phyloP scores from a whole-genome alignment of 257 asterid genomes.

The Jaltomata sinuosa region DNA sequence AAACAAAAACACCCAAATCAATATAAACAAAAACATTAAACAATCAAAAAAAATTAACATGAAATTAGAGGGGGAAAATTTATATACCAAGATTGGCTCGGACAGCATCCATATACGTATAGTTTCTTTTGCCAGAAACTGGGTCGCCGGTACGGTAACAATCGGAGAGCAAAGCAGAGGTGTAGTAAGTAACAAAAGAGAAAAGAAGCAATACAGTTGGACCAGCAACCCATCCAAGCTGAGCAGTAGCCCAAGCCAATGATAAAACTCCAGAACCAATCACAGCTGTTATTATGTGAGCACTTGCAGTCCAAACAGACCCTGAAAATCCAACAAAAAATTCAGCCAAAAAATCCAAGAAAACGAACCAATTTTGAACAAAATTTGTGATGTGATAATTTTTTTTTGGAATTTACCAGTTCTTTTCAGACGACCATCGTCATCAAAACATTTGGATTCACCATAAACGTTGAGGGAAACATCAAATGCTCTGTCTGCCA shows the following conservation, averaged over 20 bases:
- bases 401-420: background rate
- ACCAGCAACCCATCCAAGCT: slow-evolving; percentile 70
- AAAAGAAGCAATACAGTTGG: slow-evolving; percentile 36
- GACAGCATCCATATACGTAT: slow-evolving; percentile 64
- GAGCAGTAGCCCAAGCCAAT: slow-evolving; percentile 69
- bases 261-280: slow-evolving; percentile 77
- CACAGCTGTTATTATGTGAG: slow-evolving; percentile 65
- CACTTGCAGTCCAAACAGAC: slow-evolving; percentile 57
- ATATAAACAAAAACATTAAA: background rate
- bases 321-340: background rate
- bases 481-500: background rate
- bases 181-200: slow-evolving; percentile 41
- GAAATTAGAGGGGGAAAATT: background rate
- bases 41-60: background rate
- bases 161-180: slow-evolving; percentile 51
- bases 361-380: background rate
- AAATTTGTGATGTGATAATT: background rate
- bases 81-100: slow-evolving; percentile 40
- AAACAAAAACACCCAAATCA: background rate
- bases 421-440: slow-evolving; percentile 2
- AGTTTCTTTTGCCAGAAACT: slow-evolving; percentile 39
- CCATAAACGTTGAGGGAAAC: background rate
- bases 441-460: slow-evolving; percentile 1
- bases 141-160: slow-evolving; percentile 41
- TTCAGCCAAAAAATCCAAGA: background rate